Evolutionary conservation across 129 eudicot genomes (phyloP), one percentile per base, ranked within the genome.

Genomic region (Tagetes patula): DNA sequence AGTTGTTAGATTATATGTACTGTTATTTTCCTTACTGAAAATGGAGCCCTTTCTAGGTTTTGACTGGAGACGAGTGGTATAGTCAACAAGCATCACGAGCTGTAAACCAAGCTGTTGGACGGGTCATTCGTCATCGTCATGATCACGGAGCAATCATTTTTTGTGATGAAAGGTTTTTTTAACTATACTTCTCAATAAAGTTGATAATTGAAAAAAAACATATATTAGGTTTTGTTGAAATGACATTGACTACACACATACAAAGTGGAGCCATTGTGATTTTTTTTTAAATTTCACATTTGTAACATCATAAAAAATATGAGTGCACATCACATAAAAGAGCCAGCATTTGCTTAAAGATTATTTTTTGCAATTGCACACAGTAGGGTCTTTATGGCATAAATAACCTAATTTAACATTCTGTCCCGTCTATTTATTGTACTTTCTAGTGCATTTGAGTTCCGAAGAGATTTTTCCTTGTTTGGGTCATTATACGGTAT

Each of bases 31-130:
- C 58, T 30, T 49, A 38, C 52, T 65, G 63, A 79, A 41, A 77
- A 32, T 52, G 39, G 70, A 68, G 47, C 77, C 75, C n/a, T 46
- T 41, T 36, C 30, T 81, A 90, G 96, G 85, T 56, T 79, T 79
- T 94, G 56, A 87, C 91, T 9, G 98, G 98, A 70, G 98, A 90
- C 74, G 96, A 88, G 73, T 94, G 98, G 98, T 94, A 94, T 77
- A 83, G 82, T 67, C 98, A 94, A 77, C 97, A 94, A 83, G 96
- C 98, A 40, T 84, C 97, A 46, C 87, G 98, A 33, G 98, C 97
- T 77, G 96, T 94, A 62, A 94, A 94, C 76, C 98, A 94, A 91
- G 98, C 98, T 69, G 93, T 94, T 77, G 98, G 98, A 45, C 93
- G 98, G 71, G 98, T 94, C 75, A 90, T 94, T 75, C 97, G 98